phyloP scores from a whole-genome alignment of 305 asterid genomes.

The Fraxinus sp. region DNA sequence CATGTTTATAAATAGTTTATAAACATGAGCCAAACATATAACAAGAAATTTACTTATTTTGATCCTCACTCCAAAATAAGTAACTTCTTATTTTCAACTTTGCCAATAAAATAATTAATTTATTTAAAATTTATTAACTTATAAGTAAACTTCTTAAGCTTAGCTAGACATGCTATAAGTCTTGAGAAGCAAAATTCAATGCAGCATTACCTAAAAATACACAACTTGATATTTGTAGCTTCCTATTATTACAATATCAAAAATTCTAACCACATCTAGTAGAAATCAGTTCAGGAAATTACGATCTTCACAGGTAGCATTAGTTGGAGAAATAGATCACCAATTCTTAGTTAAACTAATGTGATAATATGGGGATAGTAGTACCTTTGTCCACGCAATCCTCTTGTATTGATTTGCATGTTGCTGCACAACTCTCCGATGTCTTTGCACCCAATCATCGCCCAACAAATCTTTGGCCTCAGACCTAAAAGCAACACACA shows the following conservation, averaged over 20 bases:
- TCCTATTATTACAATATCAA: not conserved
- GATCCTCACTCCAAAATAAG: not conserved
- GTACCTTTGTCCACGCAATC: constrained; percentile 94
- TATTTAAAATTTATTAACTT: not conserved
- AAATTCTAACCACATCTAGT: not conserved
- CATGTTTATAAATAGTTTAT: not conserved
- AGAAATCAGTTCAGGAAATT: not conserved
- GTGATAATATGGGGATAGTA: not conserved
- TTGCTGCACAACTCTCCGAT: constrained; percentile 92
- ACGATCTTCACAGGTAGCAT: not conserved
- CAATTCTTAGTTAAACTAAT: not conserved
- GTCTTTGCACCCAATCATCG: constrained; percentile 99
- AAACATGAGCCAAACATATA: not conserved
- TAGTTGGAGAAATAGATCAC: not conserved
- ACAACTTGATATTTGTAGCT: not conserved
- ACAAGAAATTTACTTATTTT: not conserved
- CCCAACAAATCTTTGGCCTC: constrained; percentile 99
- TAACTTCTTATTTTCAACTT: not conserved
- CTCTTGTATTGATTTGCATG: constrained; percentile 98
- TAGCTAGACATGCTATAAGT: not conserved
- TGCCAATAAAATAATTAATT: not conserved
- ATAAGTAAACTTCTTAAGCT: not conserved
- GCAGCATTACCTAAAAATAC: not conserved
- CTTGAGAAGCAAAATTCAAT: not conserved
- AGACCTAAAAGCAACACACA: constrained; percentile 56